Evolutionary conservation across 352 stramenopile genomes (phyloP).

Genomic region (Elongisporangium prolatum): DNA sequence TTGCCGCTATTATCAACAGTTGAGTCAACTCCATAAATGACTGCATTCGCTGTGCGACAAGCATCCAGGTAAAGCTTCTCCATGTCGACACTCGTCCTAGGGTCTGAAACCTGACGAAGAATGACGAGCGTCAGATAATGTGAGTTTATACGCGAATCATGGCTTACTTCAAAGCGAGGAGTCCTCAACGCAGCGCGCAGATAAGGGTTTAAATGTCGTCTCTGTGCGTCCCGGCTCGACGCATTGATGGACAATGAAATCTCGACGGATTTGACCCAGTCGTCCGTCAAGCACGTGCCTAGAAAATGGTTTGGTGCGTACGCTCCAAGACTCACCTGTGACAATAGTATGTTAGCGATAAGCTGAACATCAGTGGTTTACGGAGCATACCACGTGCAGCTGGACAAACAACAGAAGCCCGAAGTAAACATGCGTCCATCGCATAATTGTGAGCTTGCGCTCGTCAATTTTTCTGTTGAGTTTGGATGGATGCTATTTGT

Average conservation of each 20-base stretch:
- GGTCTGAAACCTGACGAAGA: slow-evolving; percentile 13
- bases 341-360: no score
- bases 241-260: slow-evolving; percentile 20
- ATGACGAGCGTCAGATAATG: slow-evolving; percentile 2
- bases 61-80: slow-evolving; percentile 21
- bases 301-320: slow-evolving; percentile 34
- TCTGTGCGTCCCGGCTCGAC: slow-evolving; percentile 13
- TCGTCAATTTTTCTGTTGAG: no score
- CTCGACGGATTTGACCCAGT: slow-evolving; percentile 22
- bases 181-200: slow-evolving; percentile 24
- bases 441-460: no score
- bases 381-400: no score
- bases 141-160: slow-evolving; percentile 1
- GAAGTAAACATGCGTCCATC: no score
- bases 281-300: slow-evolving; percentile 30
- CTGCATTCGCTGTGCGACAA: slow-evolving; percentile 15
- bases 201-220: slow-evolving; percentile 20
- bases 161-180: slow-evolving; percentile 24
- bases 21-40: slow-evolving; percentile 30
- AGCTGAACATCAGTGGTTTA: no score
- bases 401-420: no score
- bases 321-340: slow-evolving; percentile 2
- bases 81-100: slow-evolving; percentile 15
- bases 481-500: no score
- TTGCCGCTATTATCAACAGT: slow-evolving; percentile 20